Evolutionary conservation across 2,329 filamentous ascomycete genomes (phyloP).

Genomic region (Epichloe scottii): DNA sequence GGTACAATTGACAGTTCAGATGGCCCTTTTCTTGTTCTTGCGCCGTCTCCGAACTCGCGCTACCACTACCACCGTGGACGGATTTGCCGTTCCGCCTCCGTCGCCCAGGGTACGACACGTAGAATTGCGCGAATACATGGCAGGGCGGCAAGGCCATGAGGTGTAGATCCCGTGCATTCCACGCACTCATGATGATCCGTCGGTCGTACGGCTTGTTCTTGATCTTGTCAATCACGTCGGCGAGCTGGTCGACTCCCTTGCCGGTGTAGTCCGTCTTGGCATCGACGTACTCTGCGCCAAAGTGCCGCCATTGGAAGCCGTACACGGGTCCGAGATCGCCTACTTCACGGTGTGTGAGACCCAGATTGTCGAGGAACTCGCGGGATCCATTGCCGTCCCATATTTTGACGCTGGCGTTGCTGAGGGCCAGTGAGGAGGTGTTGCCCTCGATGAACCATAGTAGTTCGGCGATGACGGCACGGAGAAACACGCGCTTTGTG

Average conservation of each 20-base stretch:
- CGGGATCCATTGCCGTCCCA: slow-evolving; percentile 97
- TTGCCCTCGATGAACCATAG: slow-evolving; percentile 88
- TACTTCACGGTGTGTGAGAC: slow-evolving; percentile 66
- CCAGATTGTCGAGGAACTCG: slow-evolving; percentile 76
- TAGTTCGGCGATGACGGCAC: slow-evolving; percentile 81
- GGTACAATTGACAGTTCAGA: slow-evolving; percentile 82
- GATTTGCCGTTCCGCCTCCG: slow-evolving; percentile 1
- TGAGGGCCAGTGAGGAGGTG: slow-evolving; percentile 68
- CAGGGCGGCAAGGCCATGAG: slow-evolving; percentile 91
- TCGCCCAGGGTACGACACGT: slow-evolving; percentile 58
- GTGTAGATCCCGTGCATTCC: slow-evolving; percentile 78
- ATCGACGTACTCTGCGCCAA: slow-evolving; percentile 81
- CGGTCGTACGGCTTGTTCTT: slow-evolving; percentile 76
- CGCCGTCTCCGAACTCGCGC: not conserved
- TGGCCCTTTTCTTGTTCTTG: slow-evolving; percentile 41
- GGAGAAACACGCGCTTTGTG: slow-evolving; percentile 90
- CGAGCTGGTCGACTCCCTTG: slow-evolving; percentile 85
- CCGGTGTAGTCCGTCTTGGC: slow-evolving; percentile 70
- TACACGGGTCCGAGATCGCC: slow-evolving; percentile 94
- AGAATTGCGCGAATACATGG: slow-evolving; percentile 97
- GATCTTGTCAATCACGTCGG: slow-evolving; percentile 79
- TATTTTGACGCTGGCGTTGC: slow-evolving; percentile 77
- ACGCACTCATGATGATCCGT: slow-evolving; percentile 79
- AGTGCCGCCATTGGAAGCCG: slow-evolving; percentile 98
- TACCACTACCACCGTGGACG: not conserved